Percentiles rank a stretch among this genome's conserved stretches.
These are phyloP conservation scores for Xerocomus brunneocitrinus DNA, from an alignment of 768 basidiomycete species.

Conservation along the genomic window DNA sequence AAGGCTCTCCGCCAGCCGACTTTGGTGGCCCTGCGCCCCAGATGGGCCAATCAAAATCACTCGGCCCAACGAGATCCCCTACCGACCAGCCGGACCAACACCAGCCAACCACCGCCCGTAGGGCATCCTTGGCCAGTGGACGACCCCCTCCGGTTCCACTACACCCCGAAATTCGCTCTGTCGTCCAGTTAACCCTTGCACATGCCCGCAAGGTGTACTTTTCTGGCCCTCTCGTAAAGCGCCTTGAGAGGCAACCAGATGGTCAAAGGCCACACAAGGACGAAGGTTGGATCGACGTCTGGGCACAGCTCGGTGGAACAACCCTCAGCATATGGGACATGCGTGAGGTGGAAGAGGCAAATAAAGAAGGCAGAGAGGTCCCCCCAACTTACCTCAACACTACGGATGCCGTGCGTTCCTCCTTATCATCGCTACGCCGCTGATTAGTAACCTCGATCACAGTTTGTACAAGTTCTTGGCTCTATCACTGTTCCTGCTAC, in stretches of 20 bases:
- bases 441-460: slow-evolving; percentile 5
- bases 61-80: slow-evolving; percentile 25
- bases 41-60: slow-evolving; percentile 32
- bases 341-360: slow-evolving; percentile 82
- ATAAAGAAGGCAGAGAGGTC: slow-evolving; percentile 71
- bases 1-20: slow-evolving; percentile 12
- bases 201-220: slow-evolving; percentile 86
- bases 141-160: slow-evolving; percentile 39
- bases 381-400: slow-evolving; percentile 85
- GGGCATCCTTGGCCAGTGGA: slow-evolving; percentile 13
- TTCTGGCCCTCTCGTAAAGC: slow-evolving; percentile 76
- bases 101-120: slow-evolving; percentile 13
- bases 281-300: slow-evolving; percentile 79
- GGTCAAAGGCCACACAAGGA: slow-evolving; percentile 66
- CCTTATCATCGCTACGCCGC: not conserved
- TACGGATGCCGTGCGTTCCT: slow-evolving; percentile 72
- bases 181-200: slow-evolving; percentile 66
- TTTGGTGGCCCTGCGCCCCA: slow-evolving; percentile 23
- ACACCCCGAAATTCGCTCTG: slow-evolving; percentile 79
- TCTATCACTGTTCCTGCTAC: slow-evolving; percentile 63
- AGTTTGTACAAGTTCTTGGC: slow-evolving; percentile 80
- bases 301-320: slow-evolving; percentile 87
- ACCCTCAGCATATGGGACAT: slow-evolving; percentile 92
- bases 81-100: slow-evolving; percentile 24
- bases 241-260: slow-evolving; percentile 73